Percentiles rank a stretch among this genome's conserved stretches.
phyloP scores from a whole-genome alignment of 768 basidiomycete genomes.

The Xerocomus brunneocitrinus region DNA sequence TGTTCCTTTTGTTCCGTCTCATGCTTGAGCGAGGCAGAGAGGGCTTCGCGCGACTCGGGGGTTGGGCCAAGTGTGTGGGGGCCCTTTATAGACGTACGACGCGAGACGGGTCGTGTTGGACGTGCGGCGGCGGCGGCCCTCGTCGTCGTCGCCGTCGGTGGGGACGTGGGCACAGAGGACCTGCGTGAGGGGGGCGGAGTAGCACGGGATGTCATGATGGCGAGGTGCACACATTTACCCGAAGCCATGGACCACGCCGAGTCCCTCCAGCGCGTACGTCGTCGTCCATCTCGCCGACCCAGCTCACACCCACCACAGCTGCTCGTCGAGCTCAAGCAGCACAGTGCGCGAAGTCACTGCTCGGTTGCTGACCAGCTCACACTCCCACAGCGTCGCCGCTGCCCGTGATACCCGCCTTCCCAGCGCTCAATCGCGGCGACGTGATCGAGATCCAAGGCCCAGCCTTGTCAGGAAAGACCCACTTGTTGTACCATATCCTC shows the following conservation, averaged over 20 bases:
- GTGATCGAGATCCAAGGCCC: slow-evolving; percentile 76
- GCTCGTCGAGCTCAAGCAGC: slow-evolving; percentile 36
- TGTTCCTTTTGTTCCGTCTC: slow-evolving; percentile 83
- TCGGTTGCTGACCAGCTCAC: slow-evolving; percentile 16
- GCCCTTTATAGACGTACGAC: slow-evolving; percentile 50
- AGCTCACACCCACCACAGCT: slow-evolving; percentile 34
- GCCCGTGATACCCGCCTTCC: slow-evolving; percentile 13
- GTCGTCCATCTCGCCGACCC: not conserved
- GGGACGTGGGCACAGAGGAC: slow-evolving; percentile 37
- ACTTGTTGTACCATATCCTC: slow-evolving; percentile 65
- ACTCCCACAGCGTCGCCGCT: slow-evolving; percentile 31
- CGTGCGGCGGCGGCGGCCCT: slow-evolving; percentile 53
- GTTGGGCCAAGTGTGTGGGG: slow-evolving; percentile 28
- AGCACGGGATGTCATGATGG: slow-evolving; percentile 41
- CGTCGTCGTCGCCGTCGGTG: slow-evolving; percentile 32
- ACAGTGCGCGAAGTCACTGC: slow-evolving; percentile 29
- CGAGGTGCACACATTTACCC: slow-evolving; percentile 7
- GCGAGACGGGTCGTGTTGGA: slow-evolving; percentile 50
- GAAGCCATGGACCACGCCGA: slow-evolving; percentile 21
- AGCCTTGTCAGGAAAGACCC: slow-evolving; percentile 71
- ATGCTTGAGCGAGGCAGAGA: slow-evolving; percentile 61
- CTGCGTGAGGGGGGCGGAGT: slow-evolving; percentile 46
- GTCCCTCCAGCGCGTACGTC: slow-evolving; percentile 32
- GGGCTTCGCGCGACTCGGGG: slow-evolving; percentile 50
- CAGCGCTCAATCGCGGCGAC: slow-evolving; percentile 48